Base-by-base conservation (phyloP, 176 grass and related monocot genomes). In the Ensete glaucum region DNA sequence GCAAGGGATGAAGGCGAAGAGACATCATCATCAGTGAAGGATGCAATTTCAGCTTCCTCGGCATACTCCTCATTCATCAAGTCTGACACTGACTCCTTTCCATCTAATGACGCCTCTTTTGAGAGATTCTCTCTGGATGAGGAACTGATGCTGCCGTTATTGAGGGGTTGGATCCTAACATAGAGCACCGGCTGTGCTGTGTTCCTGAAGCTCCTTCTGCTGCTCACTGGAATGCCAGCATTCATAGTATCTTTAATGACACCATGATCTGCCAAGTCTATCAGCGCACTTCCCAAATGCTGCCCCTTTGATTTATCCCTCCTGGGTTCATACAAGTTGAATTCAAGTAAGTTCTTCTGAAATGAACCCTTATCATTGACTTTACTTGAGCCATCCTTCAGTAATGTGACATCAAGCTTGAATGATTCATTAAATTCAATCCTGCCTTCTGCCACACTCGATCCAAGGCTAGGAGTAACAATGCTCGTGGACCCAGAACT, bases 401-500 rank as follows among this genome's bases (percentile, higher is more conserved):
- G 82, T 80, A 98, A 93, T 74, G 68, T 72, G 81, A 79, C 82
- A 70, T 93, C 85, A 72, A 98, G 75, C 73, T 75, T 89, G 78
- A 98, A 93, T 48, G 85, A 91, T 73, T 98, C 90, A 53, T 98
- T 98, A 76, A 98, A 98, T 83, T 98, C 86, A 55, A 98, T 81
- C 82, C 83, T 91, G 8, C 84, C 85, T 13, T 71, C 54, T 29
- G 79, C 16, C 11, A 82, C 73, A 73, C 80, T 81, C 74, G 82
- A 87, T 34, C 84, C 77, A 54, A 92, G 64, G 64, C 80, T 85
- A 52, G 90, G 87, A 0, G 82, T 71, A 60, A 85, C 78, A 11
- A 88, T 72, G 53, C 71, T 86, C 48, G 95, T 91, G 50, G 83
- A 87, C 21, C 95, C 95, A 22, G 90, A 91, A 75, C 76, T 92